phyloP scores from a whole-genome alignment of 163 green algal species.

The Chlamydomonas reinhardtii region DNA sequence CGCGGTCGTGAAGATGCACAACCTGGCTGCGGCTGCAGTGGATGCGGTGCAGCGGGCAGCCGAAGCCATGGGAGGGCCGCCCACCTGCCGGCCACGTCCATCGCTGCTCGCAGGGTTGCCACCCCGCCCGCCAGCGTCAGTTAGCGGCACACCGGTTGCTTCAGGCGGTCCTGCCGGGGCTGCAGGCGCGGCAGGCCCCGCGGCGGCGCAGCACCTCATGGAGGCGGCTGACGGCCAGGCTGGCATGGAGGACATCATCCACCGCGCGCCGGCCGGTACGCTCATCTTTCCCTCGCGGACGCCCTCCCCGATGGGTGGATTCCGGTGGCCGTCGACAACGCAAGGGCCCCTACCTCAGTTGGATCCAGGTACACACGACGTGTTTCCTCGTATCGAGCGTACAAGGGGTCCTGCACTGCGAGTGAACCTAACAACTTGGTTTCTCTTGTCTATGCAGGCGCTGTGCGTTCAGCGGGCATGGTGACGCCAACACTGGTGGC shows the following conservation, averaged over 20 bases:
- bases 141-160: too few relatives aligned
- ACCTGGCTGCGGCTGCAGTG: neutral
- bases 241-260: constrained; percentile 10
- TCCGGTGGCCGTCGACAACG: neutral
- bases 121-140: neutral
- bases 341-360: neutral
- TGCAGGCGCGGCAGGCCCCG: neutral
- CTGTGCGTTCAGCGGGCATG: neutral
- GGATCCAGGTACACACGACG: neutral
- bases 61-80: constrained; percentile 1
- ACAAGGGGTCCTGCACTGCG: too few relatives aligned
- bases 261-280: neutral
- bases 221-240: neutral
- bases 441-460: neutral
- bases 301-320: constrained; percentile 28
- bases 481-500: neutral
- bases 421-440: too few relatives aligned
- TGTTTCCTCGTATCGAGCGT: too few relatives aligned
- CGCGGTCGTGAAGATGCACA: constrained; percentile 29
- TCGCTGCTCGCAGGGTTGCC: neutral
- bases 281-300: constrained; percentile 34
- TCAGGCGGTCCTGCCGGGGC: too few relatives aligned
- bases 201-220: neutral
- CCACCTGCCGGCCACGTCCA: neutral
- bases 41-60: constrained; percentile 2